Evolutionary conservation across 192 early-diverging fungal species (phyloP).

Genomic region (Geosiphon pyriformis): DNA sequence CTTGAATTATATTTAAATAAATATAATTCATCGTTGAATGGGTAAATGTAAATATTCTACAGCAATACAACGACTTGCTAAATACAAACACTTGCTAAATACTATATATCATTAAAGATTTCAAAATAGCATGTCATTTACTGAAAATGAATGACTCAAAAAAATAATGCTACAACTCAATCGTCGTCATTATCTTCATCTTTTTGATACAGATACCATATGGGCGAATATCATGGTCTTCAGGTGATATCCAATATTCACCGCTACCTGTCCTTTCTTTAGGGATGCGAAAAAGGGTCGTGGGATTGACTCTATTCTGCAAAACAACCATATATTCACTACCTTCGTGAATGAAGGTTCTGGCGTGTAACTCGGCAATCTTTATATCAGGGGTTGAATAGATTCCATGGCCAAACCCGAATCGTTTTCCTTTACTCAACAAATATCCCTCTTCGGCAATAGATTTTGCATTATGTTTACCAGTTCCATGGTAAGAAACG

Average conservation of each 20-base stretch:
- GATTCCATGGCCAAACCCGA: conserved; percentile 4
- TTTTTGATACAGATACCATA: conserved; percentile 22
- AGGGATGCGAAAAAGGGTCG: background rate
- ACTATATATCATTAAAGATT: no score
- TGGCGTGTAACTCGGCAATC: background rate
- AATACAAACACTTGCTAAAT: no score
- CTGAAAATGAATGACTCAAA: no score
- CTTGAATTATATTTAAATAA: no score
- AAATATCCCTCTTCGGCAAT: conserved; percentile 1
- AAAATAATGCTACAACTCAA: no score
- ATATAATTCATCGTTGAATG: no score
- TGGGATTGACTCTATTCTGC: conserved; percentile 21
- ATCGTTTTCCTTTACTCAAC: conserved; percentile 13
- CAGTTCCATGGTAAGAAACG: conserved; percentile 19
- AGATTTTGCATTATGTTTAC: background rate
- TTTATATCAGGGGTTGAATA: conserved; percentile 14
- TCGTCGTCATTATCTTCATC: background rate
- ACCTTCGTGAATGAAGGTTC: background rate
- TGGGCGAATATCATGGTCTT: conserved; percentile 1
- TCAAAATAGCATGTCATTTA: no score
- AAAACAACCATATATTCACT: background rate
- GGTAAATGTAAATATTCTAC: no score
- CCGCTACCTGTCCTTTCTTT: background rate
- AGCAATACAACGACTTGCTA: no score
- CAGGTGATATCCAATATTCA: conserved; percentile 10